phyloP scores from a whole-genome alignment of 345 rosid genomes.

The Populus alba region DNA sequence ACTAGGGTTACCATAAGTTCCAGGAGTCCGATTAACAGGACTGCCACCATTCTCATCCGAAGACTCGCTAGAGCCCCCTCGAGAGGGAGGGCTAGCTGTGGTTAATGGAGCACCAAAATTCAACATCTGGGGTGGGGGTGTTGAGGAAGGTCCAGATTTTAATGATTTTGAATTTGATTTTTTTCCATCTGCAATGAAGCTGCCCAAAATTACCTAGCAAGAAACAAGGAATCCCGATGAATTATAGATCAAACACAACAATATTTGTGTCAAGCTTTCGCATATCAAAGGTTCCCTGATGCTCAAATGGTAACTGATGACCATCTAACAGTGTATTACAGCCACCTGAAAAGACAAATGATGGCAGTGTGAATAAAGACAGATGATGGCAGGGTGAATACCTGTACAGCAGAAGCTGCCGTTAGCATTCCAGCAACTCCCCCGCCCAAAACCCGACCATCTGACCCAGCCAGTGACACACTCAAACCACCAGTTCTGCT shows the following conservation, averaged over 20 bases:
- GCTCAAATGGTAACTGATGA: not conserved
- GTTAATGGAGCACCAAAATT: constrained; percentile 55
- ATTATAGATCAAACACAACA: not conserved
- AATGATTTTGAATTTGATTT: constrained; percentile 38
- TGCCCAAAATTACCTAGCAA: constrained; percentile 76
- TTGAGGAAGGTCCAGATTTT: constrained; percentile 57
- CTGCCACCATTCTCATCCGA: constrained; percentile 70
- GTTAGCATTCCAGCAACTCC: constrained; percentile 63
- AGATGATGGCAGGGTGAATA: constrained; percentile 16
- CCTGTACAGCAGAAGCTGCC: constrained; percentile 92
- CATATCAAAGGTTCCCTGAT: not conserved
- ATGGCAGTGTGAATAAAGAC: not conserved
- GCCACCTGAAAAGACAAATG: not conserved
- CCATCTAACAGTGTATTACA: not conserved
- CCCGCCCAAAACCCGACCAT: constrained; percentile 80
- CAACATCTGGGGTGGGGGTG: constrained; percentile 46
- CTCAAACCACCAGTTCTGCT: constrained; percentile 53
- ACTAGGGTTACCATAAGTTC: constrained; percentile 35
- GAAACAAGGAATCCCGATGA: not conserved
- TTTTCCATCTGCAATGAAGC: constrained; percentile 68
- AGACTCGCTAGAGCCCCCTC: constrained; percentile 72
- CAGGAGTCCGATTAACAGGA: constrained; percentile 42
- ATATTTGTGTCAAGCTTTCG: not conserved
- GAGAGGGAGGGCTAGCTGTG: constrained; percentile 57
- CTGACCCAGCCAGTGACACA: constrained; percentile 73